Conservation (phyloP, 1,284 basidiomycete genomes). For the Coniophora puteana region DNA sequence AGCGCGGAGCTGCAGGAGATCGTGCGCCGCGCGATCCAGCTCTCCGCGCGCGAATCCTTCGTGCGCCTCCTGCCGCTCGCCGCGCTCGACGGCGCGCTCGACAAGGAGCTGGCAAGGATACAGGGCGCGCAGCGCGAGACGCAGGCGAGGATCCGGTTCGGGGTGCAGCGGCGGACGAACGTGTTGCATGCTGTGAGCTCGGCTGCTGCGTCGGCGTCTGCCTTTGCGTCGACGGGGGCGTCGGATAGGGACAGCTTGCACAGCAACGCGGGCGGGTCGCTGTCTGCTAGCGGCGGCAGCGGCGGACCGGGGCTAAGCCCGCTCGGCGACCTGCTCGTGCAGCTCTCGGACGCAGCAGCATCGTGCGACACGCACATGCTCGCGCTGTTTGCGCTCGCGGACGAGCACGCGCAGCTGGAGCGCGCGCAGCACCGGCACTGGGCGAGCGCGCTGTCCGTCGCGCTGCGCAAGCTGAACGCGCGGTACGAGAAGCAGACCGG, state of each 20-base stretch:
- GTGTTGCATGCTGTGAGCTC: slow-evolving; percentile 62
- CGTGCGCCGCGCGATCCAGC: slow-evolving; percentile 69
- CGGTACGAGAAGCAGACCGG: slow-evolving; percentile 61
- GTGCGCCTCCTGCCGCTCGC: slow-evolving; percentile 65
- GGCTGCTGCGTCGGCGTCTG: slow-evolving; percentile 19
- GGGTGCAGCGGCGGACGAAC: slow-evolving; percentile 66
- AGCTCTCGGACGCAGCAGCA: slow-evolving; percentile 56
- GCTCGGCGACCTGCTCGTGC: slow-evolving; percentile 41
- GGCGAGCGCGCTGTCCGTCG: slow-evolving; percentile 70
- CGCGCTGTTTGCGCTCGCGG: slow-evolving; percentile 51
- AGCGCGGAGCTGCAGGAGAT: slow-evolving; percentile 68
- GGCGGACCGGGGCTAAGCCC: slow-evolving; percentile 28
- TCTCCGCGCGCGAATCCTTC: slow-evolving; percentile 66
- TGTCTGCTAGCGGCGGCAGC: too few relatives aligned
- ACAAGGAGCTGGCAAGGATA: slow-evolving; percentile 56
- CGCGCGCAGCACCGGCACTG: slow-evolving; percentile 60
- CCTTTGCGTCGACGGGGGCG: slow-evolving; percentile 15
- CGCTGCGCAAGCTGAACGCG: slow-evolving; percentile 71
- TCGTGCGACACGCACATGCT: slow-evolving; percentile 57
- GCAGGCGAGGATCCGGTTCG: slow-evolving; percentile 66
- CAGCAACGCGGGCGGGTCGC: slow-evolving; percentile 24
- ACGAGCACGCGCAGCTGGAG: slow-evolving; percentile 62
- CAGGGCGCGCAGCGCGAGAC: slow-evolving; percentile 43
- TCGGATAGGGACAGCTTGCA: slow-evolving; percentile 22
- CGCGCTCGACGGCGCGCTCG: slow-evolving; percentile 54